phyloP scores from a whole-genome alignment of 768 basidiomycete genomes.

The Mycena vulgaris region DNA sequence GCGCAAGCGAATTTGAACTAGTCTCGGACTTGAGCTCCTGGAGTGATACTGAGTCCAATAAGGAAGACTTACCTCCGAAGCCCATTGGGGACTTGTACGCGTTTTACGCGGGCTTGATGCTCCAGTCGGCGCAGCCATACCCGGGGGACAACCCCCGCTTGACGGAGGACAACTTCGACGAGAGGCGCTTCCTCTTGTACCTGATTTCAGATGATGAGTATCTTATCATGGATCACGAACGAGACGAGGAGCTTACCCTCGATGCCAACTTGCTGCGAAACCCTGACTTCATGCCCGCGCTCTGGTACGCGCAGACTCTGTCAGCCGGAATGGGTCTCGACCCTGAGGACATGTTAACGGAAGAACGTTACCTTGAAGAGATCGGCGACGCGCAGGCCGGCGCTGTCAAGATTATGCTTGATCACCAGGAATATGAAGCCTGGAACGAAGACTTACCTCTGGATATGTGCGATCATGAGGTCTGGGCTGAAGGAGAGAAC shows the following conservation, averaged over 20 bases:
- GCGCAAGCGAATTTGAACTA: slow-evolving; percentile 31
- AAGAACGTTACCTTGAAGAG: neutral
- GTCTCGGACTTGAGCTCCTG: neutral
- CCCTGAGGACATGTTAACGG: neutral
- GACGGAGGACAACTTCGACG: neutral
- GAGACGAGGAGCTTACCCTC: neutral
- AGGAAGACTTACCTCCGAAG: neutral
- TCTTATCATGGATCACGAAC: neutral
- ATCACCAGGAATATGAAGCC: neutral
- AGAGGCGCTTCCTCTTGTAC: neutral
- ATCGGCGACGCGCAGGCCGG: neutral
- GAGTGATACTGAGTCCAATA: neutral
- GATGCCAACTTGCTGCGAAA: neutral
- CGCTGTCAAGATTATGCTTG: neutral
- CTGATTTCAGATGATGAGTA: neutral
- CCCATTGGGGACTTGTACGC: neutral
- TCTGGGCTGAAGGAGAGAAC: too few species aligned
- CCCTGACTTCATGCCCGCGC: neutral
- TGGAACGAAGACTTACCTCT: too few species aligned
- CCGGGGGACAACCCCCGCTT: neutral
- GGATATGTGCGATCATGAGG: too few species aligned
- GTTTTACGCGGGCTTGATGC: neutral
- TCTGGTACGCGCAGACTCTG: neutral
- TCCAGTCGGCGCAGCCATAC: neutral
- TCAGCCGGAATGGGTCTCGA: neutral